Evolutionary conservation across 2,329 filamentous ascomycete genomes (phyloP).

Genomic region (Fusarium sp.): DNA sequence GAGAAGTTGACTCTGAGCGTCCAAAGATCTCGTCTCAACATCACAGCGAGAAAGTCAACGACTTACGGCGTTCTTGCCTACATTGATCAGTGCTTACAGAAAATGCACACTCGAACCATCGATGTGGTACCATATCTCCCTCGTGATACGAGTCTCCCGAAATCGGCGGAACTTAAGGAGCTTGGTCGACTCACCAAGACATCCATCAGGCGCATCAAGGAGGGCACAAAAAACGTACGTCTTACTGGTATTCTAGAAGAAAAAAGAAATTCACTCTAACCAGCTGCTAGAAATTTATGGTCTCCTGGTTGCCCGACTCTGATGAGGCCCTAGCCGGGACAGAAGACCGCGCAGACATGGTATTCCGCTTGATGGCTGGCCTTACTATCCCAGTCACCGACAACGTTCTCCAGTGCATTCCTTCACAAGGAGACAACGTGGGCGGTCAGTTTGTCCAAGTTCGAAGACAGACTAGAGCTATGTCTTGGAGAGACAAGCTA

Average conservation of each 20-base stretch:
- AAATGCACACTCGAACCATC: conserved; percentile 45
- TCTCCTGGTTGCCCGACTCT: conserved; percentile 58
- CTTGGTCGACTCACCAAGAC: conserved; percentile 52
- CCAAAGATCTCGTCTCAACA: conserved; percentile 44
- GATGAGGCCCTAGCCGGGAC: conserved; percentile 35
- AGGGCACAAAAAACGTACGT: conserved; percentile 40
- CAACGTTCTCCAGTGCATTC: conserved; percentile 39
- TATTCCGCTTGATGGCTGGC: conserved; percentile 59
- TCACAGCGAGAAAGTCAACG: conserved; percentile 48
- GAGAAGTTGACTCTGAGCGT: conserved; percentile 46
- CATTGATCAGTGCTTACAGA: conserved; percentile 48
- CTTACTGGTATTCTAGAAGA: background rate
- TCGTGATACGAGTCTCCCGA: conserved; percentile 23
- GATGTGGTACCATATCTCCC: conserved; percentile 40
- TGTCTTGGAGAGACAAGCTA: conserved; percentile 53
- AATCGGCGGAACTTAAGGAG: conserved; percentile 42
- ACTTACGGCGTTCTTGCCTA: conserved; percentile 52
- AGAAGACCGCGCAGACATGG: conserved; percentile 58
- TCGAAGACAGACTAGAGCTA: conserved; percentile 49
- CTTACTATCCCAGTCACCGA: conserved; percentile 11
- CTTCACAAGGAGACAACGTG: conserved; percentile 10
- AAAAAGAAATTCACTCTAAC: conserved; percentile 5
- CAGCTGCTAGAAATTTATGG: conserved; percentile 45
- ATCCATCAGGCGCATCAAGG: conserved; percentile 37
- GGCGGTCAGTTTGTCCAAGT: conserved; percentile 37